Evolutionary conservation across 306 rosid species (phyloP), one percentile per base, ranked within the genome.

Genomic region (Sindora glabra): DNA sequence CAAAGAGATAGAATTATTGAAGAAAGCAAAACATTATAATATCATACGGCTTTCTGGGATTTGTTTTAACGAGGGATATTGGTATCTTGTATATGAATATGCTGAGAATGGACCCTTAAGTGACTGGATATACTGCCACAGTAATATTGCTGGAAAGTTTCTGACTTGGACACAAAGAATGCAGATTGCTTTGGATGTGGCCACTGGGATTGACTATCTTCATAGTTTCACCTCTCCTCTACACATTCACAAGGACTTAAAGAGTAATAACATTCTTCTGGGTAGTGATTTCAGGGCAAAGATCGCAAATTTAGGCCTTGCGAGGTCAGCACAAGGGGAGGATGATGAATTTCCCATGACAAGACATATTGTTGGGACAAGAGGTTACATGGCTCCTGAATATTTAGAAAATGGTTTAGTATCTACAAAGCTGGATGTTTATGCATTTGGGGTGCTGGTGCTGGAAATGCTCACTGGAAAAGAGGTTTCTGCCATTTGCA

Each of bases 361-460:
- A 6, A 74, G 79, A 52, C 94, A 89, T 74, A 86, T 92, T 49
- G 89, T 92, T 45, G 95, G 99, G 30, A 92, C 86, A 29, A 76
- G 88, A 72, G 96, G 99, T 42, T 92, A 83, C 58, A 81, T 89
- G 95, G 88, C 96, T 48, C 96, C 96, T 0, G 99, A 92, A 79
- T 89, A 89, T 73, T 63, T 88, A 58, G 96, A 87, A 73, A 49
- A 89, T 36, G 99, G 99, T 26, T 11, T 92, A 51, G 71, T 89
- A 1, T 92, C 99, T 13, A 77, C 90, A 13, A 88, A 83, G 68
- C 71, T 88, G 50, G 98, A 83, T 78, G 94, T 89, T 15, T 88
- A 88, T 54, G 77, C 95, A 41, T 88, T 92, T 71, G 95, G 95
- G 53, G 77, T 81, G 27, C 61, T 89, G 30, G 40, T 86, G 81